A percentile compares a stretch with the other conserved stretches of the same genome.
phyloP scores from a whole-genome alignment of 192 early-diverging fungal species.

The Glomus cerebriforme region DNA sequence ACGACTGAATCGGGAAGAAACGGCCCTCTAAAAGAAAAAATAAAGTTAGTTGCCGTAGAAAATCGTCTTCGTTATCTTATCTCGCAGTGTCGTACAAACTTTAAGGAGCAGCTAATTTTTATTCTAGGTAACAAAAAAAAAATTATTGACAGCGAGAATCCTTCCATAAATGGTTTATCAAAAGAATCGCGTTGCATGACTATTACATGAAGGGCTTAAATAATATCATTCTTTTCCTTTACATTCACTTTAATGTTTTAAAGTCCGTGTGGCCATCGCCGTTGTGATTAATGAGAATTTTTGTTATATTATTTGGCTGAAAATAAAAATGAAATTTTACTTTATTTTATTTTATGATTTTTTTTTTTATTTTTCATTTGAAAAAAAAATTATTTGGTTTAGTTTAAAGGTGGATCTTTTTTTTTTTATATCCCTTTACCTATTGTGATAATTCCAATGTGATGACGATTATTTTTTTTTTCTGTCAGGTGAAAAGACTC shows the following conservation, averaged over 20 bases:
- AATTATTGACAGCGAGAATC: slow-evolving; percentile 6
- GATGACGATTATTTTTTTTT: too few species aligned
- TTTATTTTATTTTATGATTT: too few species aligned
- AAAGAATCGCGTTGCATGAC: slow-evolving; percentile 28
- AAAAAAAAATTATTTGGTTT: too few species aligned
- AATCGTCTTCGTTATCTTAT: slow-evolving; percentile 25
- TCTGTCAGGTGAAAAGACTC: too few species aligned
- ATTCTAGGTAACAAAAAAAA: background rate
- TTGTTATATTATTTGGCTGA: background rate
- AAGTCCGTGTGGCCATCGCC: background rate
- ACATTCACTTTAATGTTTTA: background rate
- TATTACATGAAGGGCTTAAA: background rate
- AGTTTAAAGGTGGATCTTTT: too few species aligned
- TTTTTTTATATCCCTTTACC: too few species aligned
- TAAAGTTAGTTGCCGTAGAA: background rate
- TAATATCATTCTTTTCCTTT: background rate
- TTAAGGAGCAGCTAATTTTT: background rate
- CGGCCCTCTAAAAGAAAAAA: background rate
- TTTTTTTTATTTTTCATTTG: too few species aligned
- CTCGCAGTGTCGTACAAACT: slow-evolving; percentile 16
- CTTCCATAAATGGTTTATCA: slow-evolving; percentile 16
- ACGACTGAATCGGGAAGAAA: slow-evolving; percentile 9
- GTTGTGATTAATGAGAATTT: background rate
- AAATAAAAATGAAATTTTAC: background rate
- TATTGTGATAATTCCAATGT: too few species aligned